Evolutionary conservation across 768 basidiomycete species (phyloP).

Genomic region (Infundibulicybe gibba): DNA sequence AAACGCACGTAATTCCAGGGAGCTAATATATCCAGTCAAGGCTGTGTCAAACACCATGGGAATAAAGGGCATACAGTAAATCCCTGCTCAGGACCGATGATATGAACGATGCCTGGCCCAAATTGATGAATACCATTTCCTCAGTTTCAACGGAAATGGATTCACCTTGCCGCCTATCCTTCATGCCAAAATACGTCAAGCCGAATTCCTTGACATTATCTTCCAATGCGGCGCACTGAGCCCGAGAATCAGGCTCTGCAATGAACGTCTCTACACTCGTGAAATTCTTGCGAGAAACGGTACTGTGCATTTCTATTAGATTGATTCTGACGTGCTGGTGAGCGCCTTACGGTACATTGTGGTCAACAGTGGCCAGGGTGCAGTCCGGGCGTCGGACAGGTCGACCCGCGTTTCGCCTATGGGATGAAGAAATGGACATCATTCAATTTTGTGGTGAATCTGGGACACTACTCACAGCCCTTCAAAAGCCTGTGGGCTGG

Average conservation of each 20-base stretch:
- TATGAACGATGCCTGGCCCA: constrained; percentile 72
- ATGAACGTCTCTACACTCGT: constrained; percentile 71
- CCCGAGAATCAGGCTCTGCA: constrained; percentile 79
- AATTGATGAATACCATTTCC: constrained; percentile 2
- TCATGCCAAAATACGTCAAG: constrained; percentile 88
- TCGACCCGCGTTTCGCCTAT: constrained; percentile 68
- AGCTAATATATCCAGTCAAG: constrained; percentile 35
- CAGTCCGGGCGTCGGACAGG: constrained; percentile 83
- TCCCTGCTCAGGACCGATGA: constrained; percentile 93
- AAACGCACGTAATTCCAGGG: constrained; percentile 80
- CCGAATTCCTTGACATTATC: constrained; percentile 92
- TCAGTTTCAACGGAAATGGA: not conserved
- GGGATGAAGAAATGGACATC: constrained; percentile 9
- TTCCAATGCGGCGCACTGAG: constrained; percentile 80
- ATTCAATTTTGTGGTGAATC: not conserved
- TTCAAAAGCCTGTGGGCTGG: constrained; percentile 91
- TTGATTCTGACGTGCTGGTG: constrained; percentile 1
- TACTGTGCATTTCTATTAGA: constrained; percentile 36
- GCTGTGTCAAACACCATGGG: not conserved
- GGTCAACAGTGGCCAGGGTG: constrained; percentile 86
- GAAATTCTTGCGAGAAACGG: constrained; percentile 71
- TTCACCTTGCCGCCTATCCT: constrained; percentile 81
- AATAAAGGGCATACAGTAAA: constrained; percentile 58
- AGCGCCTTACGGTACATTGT: constrained; percentile 77
- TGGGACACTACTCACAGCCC: constrained; percentile 53